phyloP scores from a whole-genome alignment of 2,329 filamentous ascomycete species.

The Neospermospora avenae region DNA sequence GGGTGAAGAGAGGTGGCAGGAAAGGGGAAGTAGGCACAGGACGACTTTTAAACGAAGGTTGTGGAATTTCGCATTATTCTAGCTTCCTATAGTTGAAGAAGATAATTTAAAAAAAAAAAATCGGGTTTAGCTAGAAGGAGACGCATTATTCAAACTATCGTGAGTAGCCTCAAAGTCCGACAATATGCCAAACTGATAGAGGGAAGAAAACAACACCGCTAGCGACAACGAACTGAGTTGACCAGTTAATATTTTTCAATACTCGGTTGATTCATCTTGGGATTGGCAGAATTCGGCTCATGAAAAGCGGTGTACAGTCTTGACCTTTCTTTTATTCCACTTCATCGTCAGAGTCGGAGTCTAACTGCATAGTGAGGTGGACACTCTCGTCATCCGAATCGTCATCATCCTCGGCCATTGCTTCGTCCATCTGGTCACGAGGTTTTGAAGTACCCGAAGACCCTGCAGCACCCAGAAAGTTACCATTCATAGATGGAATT shows the following conservation, averaged over 20 bases:
- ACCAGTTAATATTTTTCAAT: too few relatives aligned
- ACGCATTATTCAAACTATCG: too few relatives aligned
- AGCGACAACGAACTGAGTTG: too few relatives aligned
- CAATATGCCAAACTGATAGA: too few relatives aligned
- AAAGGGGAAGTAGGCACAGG: not conserved
- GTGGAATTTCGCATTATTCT: too few relatives aligned
- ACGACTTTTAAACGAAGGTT: not conserved
- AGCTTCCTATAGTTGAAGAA: too few relatives aligned
- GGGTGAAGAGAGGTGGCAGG: not conserved
- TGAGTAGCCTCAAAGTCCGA: too few relatives aligned
- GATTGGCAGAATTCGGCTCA: not conserved
- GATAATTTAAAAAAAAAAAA: too few relatives aligned
- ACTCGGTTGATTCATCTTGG: too few relatives aligned
- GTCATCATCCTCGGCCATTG: constrained; percentile 33
- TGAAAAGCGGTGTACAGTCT: not conserved
- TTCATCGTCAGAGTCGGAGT: constrained; percentile 29
- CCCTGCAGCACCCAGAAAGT: not conserved
- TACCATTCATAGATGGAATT: constrained; percentile 3
- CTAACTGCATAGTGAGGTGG: constrained; percentile 37
- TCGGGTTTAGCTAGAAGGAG: too few relatives aligned
- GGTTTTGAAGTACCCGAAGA: not conserved
- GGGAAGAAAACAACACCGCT: too few relatives aligned
- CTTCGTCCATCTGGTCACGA: not conserved
- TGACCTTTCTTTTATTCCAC: not conserved
- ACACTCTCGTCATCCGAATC: constrained; percentile 47